Evolutionary conservation across 345 rosid genomes (phyloP).

Genomic region (Ceriops zippeliana): DNA sequence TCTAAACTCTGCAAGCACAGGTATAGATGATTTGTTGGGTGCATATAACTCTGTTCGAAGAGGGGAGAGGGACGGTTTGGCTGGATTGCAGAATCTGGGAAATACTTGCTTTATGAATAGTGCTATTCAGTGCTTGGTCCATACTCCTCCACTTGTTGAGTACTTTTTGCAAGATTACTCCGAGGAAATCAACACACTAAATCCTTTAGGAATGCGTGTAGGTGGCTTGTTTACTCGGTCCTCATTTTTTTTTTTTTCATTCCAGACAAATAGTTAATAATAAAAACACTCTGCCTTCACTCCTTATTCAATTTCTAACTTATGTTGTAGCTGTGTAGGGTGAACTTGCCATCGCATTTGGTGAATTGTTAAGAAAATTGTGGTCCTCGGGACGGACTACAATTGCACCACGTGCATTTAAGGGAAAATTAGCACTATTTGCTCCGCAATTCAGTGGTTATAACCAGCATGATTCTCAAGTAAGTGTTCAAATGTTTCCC

Average conservation of each 20-base stretch:
- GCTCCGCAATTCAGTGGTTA: conserved; percentile 98
- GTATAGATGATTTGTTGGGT: conserved; percentile 41
- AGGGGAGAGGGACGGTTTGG: conserved; percentile 68
- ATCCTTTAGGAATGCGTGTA: conserved; percentile 92
- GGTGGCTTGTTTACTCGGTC: conserved; percentile 26
- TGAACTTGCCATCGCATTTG: conserved; percentile 86
- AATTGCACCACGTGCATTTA: conserved; percentile 71
- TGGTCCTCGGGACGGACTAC: conserved; percentile 71
- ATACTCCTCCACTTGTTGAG: conserved; percentile 74
- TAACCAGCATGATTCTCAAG: conserved; percentile 98
- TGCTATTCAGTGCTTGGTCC: conserved; percentile 86
- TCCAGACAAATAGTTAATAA: background rate
- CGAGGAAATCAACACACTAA: conserved; percentile 66
- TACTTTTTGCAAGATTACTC: conserved; percentile 82
- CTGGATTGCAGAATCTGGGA: conserved; percentile 91
- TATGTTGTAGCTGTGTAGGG: conserved; percentile 56
- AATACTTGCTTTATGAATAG: conserved; percentile 98
- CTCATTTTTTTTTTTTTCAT: background rate
- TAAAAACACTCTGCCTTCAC: background rate
- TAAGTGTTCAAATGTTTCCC: conserved; percentile 28
- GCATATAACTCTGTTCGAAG: conserved; percentile 38
- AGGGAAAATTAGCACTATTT: conserved; percentile 77
- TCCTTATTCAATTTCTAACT: conserved; percentile 24
- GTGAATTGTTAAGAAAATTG: conserved; percentile 72
- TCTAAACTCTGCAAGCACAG: conserved; percentile 34